Evolutionary conservation across 2,329 filamentous ascomycete genomes (phyloP).

Genomic region (Xylariaceae sp.): DNA sequence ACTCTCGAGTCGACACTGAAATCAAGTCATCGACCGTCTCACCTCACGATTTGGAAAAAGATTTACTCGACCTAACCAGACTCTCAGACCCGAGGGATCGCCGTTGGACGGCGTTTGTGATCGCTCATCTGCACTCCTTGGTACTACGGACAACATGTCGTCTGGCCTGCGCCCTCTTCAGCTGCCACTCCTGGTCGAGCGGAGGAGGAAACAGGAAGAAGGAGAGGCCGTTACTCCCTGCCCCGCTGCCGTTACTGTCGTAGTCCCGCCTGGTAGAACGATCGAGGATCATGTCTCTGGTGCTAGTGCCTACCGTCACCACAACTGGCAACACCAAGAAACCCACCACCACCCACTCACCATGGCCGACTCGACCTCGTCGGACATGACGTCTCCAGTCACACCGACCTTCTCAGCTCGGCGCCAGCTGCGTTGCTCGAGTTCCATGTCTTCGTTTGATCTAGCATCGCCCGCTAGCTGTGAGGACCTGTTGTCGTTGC

Average conservation of each 20-base stretch:
- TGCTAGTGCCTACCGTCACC: slow-evolving; percentile 27
- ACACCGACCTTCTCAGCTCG: slow-evolving; percentile 65
- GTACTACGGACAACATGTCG: slow-evolving; percentile 25
- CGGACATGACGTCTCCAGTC: slow-evolving; percentile 63
- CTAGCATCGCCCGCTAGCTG: slow-evolving; percentile 47
- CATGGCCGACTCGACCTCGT: slow-evolving; percentile 50
- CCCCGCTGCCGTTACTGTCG: slow-evolving; percentile 12
- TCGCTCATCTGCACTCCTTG: slow-evolving; percentile 16
- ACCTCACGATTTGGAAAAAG: neutral
- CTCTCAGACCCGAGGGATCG: neutral
- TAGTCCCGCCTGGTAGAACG: slow-evolving; percentile 13
- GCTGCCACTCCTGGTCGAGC: slow-evolving; percentile 30
- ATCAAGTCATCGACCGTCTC: neutral
- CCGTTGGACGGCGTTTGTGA: slow-evolving; percentile 16
- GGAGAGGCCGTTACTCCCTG: slow-evolving; percentile 21
- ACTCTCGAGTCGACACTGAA: neutral
- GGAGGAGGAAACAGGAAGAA: slow-evolving; percentile 29
- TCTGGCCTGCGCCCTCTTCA: slow-evolving; percentile 32
- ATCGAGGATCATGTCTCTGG: slow-evolving; percentile 39
- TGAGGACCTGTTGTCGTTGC: slow-evolving; percentile 55
- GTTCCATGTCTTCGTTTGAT: slow-evolving; percentile 74
- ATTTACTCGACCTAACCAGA: neutral
- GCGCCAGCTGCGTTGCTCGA: slow-evolving; percentile 61
- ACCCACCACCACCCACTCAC: slow-evolving; percentile 33
- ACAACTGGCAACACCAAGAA: slow-evolving; percentile 5